A percentile compares a stretch with the other conserved stretches of the same genome.
Conservation (phyloP, 306 rosid species). For the Trifolium dubium region DNA sequence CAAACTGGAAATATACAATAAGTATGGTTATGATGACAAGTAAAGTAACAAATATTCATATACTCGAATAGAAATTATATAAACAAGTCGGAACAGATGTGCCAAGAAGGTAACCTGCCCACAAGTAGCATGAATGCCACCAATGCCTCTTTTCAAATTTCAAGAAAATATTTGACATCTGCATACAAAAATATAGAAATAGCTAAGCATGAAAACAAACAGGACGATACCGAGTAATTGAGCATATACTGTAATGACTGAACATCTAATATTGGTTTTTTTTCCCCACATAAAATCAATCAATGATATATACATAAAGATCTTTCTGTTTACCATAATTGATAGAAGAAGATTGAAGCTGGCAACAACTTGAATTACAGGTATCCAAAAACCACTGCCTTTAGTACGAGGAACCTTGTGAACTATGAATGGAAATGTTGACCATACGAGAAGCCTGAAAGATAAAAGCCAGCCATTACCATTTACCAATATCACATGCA, state of each 20-base stretch:
- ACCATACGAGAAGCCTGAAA: constrained; percentile 79
- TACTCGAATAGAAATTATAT: constrained; percentile 1
- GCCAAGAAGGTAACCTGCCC: constrained; percentile 77
- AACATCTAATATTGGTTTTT: neutral
- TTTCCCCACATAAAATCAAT: constrained; percentile 13
- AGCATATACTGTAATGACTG: neutral
- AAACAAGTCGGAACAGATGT: constrained; percentile 21
- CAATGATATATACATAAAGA: constrained; percentile 6
- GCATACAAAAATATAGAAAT: constrained; percentile 33
- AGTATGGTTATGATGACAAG: constrained; percentile 27
- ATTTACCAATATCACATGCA: constrained; percentile 16
- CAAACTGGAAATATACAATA: constrained; percentile 70
- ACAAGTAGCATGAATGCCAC: constrained; percentile 88
- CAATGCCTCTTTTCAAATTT: constrained; percentile 64
- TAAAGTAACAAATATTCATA: constrained; percentile 16
- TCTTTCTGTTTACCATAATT: constrained; percentile 59
- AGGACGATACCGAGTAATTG: neutral
- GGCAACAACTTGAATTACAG: constrained; percentile 84
- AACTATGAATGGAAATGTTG: constrained; percentile 66
- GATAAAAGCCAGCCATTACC: constrained; percentile 36
- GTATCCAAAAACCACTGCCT: constrained; percentile 96
- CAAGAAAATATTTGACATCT: constrained; percentile 65
- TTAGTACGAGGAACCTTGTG: constrained; percentile 80
- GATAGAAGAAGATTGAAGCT: constrained; percentile 87
- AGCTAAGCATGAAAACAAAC: constrained; percentile 24